Conservation (phyloP, 2,329 filamentous ascomycete species). For the Clarireedia paspali region DNA sequence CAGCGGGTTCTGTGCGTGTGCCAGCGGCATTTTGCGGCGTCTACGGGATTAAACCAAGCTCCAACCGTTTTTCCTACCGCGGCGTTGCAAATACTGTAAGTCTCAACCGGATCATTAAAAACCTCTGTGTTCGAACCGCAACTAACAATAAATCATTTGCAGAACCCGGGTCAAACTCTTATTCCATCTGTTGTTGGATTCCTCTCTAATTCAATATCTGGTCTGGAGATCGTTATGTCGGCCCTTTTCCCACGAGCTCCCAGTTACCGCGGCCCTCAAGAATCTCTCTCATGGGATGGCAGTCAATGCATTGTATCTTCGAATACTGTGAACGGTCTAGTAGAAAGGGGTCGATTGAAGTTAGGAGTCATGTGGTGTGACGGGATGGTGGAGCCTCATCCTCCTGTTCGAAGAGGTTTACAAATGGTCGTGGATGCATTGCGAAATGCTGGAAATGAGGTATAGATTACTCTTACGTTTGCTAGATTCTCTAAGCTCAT, state of each 20-base stretch:
- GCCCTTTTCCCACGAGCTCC: neutral
- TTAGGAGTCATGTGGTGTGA: slow-evolving; percentile 48
- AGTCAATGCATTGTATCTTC: too few species aligned
- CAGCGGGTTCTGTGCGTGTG: slow-evolving; percentile 22
- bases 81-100: slow-evolving; percentile 47
- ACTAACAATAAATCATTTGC: neutral
- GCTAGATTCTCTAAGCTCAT: neutral
- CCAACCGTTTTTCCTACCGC: slow-evolving; percentile 35
- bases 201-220: slow-evolving; percentile 44
- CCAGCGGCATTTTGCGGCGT: slow-evolving; percentile 29
- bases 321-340: slow-evolving; percentile 36
- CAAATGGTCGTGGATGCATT: slow-evolving; percentile 31
- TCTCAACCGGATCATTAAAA: neutral
- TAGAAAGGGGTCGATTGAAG: slow-evolving; percentile 31
- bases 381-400: slow-evolving; percentile 41
- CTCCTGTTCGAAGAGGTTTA: slow-evolving; percentile 47
- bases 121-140: neutral
- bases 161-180: slow-evolving; percentile 44
- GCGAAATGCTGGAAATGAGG: neutral
- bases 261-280: neutral
- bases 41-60: slow-evolving; percentile 30
- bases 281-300: neutral
- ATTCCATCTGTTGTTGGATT: slow-evolving; percentile 55
- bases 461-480: neutral
- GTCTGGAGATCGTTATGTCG: slow-evolving; percentile 40